phyloP scores from a whole-genome alignment of 2,329 filamentous ascomycete species.

The Apiospora koreana region DNA sequence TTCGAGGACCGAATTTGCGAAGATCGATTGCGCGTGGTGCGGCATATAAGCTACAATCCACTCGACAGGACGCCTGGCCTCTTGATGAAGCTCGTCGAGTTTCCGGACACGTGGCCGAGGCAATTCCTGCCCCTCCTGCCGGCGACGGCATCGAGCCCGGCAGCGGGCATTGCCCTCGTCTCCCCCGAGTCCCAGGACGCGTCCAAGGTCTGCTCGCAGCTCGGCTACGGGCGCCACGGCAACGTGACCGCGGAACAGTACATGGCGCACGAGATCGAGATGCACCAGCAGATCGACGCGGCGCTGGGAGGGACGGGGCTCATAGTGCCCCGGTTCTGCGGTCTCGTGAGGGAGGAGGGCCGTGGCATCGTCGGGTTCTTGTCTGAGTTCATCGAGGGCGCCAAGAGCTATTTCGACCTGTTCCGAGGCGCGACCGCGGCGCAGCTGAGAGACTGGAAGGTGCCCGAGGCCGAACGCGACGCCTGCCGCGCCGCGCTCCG shows the following conservation, averaged over 20 bases:
- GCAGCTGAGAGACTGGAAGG: background rate
- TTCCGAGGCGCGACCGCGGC: background rate
- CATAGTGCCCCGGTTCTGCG: background rate
- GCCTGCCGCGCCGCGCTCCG: background rate
- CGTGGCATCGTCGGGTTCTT: constrained; percentile 7
- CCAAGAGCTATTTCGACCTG: background rate
- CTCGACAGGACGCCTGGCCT: background rate
- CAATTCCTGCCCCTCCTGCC: background rate
- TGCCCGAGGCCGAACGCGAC: background rate
- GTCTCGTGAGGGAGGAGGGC: background rate
- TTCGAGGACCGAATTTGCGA: background rate
- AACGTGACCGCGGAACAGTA: background rate
- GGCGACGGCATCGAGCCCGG: too few species aligned
- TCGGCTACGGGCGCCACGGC: background rate
- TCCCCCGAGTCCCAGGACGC: background rate
- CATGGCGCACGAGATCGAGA: background rate
- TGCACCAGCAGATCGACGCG: background rate
- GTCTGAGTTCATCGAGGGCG: background rate
- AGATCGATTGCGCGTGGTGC: background rate
- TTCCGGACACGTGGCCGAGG: background rate
- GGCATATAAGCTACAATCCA: too few species aligned
- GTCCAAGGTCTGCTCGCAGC: too few species aligned
- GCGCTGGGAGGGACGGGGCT: background rate
- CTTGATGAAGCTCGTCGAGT: background rate
- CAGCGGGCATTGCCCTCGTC: background rate